Conservation (phyloP, 331 rosid species). For the Malus hybrid region DNA sequence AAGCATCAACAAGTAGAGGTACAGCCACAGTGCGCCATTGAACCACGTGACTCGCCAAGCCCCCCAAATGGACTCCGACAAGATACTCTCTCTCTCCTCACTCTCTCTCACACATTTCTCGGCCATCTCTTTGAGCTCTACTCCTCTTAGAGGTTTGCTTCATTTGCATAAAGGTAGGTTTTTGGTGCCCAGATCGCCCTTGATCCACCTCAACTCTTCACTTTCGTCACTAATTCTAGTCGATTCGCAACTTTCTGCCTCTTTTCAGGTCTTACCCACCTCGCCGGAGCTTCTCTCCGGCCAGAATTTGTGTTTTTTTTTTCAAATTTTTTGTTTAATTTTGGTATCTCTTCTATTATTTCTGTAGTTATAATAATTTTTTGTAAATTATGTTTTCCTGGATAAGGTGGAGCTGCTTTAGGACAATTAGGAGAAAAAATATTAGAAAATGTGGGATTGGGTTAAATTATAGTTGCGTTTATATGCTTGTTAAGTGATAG, state of each 20-base stretch:
- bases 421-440: conserved; percentile 13
- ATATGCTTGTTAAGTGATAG: background rate
- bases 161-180: background rate
- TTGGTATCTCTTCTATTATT: background rate
- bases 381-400: too few relatives aligned
- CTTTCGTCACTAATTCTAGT: conserved; percentile 13
- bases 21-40: conserved; percentile 28
- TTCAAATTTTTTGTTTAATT: too few relatives aligned
- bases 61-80: conserved; percentile 54
- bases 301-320: conserved; percentile 3
- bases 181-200: conserved; percentile 35
- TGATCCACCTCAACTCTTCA: conserved; percentile 33
- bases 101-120: background rate
- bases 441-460: conserved; percentile 28
- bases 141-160: background rate
- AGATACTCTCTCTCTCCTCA: conserved; percentile 36
- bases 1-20: conserved; percentile 33
- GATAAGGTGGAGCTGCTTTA: conserved; percentile 18
- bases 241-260: conserved; percentile 38
- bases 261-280: conserved; percentile 11
- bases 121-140: background rate
- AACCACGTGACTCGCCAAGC: conserved; percentile 34
- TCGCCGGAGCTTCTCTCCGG: conserved; percentile 27
- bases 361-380: background rate
- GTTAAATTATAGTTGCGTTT: conserved; percentile 10